Base-by-base conservation (phyloP, 2,329 filamentous ascomycete genomes). In the Talaromyces sp. region DNA sequence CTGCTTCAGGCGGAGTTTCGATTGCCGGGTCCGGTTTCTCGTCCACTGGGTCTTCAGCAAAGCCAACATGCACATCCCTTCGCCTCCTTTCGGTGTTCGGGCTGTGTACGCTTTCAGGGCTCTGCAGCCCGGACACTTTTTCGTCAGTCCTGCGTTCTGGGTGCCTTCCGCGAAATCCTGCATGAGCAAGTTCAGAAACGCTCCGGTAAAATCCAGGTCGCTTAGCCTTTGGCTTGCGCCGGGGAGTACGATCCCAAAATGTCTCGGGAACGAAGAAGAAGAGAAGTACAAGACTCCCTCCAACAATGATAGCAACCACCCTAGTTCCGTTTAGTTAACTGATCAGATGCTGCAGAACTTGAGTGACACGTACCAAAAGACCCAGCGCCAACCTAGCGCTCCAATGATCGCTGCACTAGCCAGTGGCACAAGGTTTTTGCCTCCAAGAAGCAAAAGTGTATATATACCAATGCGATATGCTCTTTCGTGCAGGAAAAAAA, bases 211-310 rank as follows among this genome's bases (percentile, higher is more conserved):
- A 63, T 27, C 70, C 70, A 4, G 77, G 77, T 62, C 78, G 74
- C 70, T 79, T 79, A 11, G 73, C 67, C 66, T 79, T 79, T 54
- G 79, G 75, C 37, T 84, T 80, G 22, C 77, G 77, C 35, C 80
- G 78, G 9, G 93, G 93, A 2, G 90, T 89, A 57, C 94, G 85
- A 76, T 97, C 93, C 94, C 94, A 98, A 70, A 97, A 97, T 0
- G 93, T 97, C 79, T 98, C 94, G 0, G 94, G 94, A 0, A 97
- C 91, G 71, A 97, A 96, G 66, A 97, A 83, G 75, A 96, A 97
- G 1, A 98, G 83, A 2, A 96, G 79, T 22, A 86, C 75, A 43
- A 88, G 84, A 66, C 88, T 89, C 57, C 91, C 85, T 0, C 83
- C 91, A 39, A 93, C 90, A 10, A 96, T 81, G 3, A 97, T 91